Evolutionary conservation across 176 grass and related monocot genomes (phyloP).

Genomic region (Pharus latifolius): DNA sequence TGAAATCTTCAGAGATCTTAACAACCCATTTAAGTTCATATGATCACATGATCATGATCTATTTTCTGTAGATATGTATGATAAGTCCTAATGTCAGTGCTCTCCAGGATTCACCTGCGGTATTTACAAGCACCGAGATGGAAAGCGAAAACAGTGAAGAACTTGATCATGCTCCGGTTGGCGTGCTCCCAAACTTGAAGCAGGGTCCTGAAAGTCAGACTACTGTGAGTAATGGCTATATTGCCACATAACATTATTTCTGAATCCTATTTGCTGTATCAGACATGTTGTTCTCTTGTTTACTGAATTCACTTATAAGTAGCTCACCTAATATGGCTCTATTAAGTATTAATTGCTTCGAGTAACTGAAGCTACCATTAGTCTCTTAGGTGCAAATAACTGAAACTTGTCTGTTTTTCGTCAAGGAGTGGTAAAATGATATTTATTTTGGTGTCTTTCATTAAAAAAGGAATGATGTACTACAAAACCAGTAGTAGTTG

Average conservation of each 20-base stretch:
- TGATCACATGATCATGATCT: not conserved
- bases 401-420: not conserved
- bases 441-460: not conserved
- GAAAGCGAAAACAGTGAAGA: conserved; percentile 16
- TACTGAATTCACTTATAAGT: not conserved
- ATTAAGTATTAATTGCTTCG: not conserved
- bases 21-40: not conserved
- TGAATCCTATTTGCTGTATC: not conserved
- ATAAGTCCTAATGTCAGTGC: not conserved
- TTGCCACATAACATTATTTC: not conserved
- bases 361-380: not conserved
- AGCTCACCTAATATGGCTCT: not conserved
- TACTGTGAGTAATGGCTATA: not conserved
- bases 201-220: not conserved
- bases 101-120: conserved; percentile 19
- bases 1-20: not conserved
- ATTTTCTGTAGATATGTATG: no score
- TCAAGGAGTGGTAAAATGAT: not conserved
- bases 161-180: not conserved
- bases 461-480: not conserved
- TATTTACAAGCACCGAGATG: not conserved
- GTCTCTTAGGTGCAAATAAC: not conserved
- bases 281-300: not conserved
- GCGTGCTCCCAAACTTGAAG: not conserved
- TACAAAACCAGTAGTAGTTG: not conserved